phyloP scores from a whole-genome alignment of 257 asterid species.

The Dorcoceras hygrometricum region DNA sequence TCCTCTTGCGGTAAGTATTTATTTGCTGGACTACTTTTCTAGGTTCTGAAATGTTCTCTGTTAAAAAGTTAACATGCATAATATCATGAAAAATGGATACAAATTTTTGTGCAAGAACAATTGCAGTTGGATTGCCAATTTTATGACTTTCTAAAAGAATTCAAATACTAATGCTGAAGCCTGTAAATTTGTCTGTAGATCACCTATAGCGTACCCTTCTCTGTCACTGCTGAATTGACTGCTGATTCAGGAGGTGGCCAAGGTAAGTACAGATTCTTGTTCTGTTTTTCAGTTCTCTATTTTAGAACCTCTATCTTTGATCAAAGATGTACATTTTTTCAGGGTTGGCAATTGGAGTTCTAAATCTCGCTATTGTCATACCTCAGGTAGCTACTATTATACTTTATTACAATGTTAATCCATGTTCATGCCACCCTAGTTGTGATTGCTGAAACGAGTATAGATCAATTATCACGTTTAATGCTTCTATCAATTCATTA shows the following conservation, averaged over 20 bases:
- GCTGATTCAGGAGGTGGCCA: conserved; percentile 99
- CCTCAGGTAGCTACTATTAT: conserved; percentile 70
- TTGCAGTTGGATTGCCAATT: conserved; percentile 5
- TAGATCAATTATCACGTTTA: neutral
- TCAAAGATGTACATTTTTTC: conserved; percentile 29
- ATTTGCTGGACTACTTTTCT: conserved; percentile 18
- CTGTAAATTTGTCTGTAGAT: conserved; percentile 46
- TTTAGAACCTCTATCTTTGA: conserved; percentile 19
- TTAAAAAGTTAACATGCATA: neutral
- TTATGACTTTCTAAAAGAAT: neutral
- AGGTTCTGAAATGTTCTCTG: neutral
- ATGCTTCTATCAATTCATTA: conserved; percentile 3
- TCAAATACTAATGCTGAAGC: conserved; percentile 20
- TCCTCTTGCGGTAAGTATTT: conserved; percentile 87
- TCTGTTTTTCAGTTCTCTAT: conserved; percentile 16
- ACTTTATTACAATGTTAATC: neutral
- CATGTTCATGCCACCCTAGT: conserved; percentile 14
- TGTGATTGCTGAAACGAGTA: neutral
- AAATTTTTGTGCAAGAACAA: neutral
- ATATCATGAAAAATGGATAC: no score
- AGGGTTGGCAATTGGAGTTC: conserved; percentile 98
- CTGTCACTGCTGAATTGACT: conserved; percentile 93
- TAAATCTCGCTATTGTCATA: conserved; percentile 94
- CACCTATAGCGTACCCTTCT: conserved; percentile 95
- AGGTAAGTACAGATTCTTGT: conserved; percentile 45